Conservation (phyloP, 768 basidiomycete genomes). For the Harrya chromipes region DNA sequence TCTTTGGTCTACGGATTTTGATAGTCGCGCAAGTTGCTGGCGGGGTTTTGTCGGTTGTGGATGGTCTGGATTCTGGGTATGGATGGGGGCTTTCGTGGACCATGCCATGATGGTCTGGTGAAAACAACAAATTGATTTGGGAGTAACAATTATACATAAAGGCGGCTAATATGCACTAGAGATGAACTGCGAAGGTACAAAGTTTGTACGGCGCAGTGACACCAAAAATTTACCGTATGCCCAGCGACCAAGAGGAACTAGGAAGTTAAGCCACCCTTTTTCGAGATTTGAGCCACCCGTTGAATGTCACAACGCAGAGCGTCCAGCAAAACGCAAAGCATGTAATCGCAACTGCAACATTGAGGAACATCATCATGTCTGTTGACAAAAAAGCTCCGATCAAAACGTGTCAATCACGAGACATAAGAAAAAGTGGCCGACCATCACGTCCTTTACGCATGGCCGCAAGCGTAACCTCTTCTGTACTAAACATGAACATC, state of each 20-base stretch:
- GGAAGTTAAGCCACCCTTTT: conserved; percentile 19
- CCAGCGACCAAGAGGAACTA: not conserved
- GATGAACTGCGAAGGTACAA: not conserved
- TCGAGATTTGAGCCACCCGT: conserved; percentile 71
- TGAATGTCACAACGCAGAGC: conserved; percentile 68
- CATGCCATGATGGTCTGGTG: conserved; percentile 39
- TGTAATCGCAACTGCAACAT: conserved; percentile 80
- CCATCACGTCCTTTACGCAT: conserved; percentile 90
- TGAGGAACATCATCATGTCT: conserved; percentile 91
- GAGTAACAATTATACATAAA: not conserved
- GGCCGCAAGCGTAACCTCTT: conserved; percentile 85
- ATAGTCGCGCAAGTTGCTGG: conserved; percentile 81
- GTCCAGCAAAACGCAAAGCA: conserved; percentile 87
- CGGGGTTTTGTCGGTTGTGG: conserved; percentile 84
- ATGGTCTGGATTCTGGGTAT: conserved; percentile 84
- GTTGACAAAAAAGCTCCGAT: not conserved
- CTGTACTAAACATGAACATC: conserved; percentile 85
- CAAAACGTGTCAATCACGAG: conserved; percentile 1
- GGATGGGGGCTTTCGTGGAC: conserved; percentile 76
- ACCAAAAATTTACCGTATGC: not conserved
- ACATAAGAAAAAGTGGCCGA: conserved; percentile 28
- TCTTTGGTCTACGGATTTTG: conserved; percentile 70
- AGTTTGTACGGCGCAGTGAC: not conserved
- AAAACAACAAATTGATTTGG: not conserved
- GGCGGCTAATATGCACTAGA: not conserved